These are phyloP conservation scores for Protomyces arabidopsidicola DNA, from an alignment of 1,139 yeast species.

Conservation along the genomic window DNA sequence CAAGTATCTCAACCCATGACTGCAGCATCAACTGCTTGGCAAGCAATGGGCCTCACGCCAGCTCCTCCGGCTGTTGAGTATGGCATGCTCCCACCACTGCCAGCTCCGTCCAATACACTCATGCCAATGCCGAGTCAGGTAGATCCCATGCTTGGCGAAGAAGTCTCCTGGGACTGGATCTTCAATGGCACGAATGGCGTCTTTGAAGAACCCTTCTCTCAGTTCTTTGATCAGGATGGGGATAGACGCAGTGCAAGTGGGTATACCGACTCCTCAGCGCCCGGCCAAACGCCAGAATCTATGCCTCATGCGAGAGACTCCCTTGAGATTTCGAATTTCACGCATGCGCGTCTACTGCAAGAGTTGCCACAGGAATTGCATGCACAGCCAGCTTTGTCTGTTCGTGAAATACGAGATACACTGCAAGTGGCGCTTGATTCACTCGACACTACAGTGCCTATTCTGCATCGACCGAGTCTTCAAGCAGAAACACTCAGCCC, in stretches of 20 bases:
- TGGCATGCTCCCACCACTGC: background rate
- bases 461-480: background rate
- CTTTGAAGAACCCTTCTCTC: constrained; percentile 2
- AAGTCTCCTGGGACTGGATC: background rate
- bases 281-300: background rate
- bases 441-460: background rate
- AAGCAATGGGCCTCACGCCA: background rate
- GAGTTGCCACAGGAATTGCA: constrained; percentile 1
- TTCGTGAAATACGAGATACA: background rate
- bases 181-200: background rate
- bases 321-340: background rate
- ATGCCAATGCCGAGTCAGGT: background rate
- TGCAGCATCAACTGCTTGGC: background rate
- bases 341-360: background rate
- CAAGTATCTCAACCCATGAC: background rate
- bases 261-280: background rate
- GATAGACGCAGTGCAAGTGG: constrained; percentile 1
- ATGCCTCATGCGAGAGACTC: background rate
- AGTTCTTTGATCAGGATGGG: background rate
- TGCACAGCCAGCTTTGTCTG: background rate
- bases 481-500: background rate
- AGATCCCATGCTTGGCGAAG: background rate
- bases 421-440: constrained; percentile 2
- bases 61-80: background rate
- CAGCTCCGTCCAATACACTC: background rate